Base-by-base conservation (phyloP, 2,329 filamentous ascomycete genomes). In the Aschersonia sp. region DNA sequence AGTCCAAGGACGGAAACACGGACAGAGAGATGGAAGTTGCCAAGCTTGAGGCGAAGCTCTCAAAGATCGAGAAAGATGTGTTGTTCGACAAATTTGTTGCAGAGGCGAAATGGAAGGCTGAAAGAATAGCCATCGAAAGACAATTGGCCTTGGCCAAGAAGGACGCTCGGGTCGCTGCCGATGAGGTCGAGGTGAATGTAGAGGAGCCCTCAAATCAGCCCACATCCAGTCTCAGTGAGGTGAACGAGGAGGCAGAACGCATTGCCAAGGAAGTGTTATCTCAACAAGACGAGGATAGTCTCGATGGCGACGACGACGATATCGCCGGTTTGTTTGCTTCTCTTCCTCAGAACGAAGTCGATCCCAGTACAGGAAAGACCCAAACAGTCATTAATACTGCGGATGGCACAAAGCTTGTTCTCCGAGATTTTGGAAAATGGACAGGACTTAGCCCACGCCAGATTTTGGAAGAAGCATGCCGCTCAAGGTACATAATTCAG, bases 361-460 rank as follows among this genome's bases (percentile, higher is more conserved):
- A 82, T 54, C 68, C 71, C 5, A 54, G 60, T 5, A 78, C 75
- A 7, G 78, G 78, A n/a, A 75, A 79, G 58, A 72, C 71, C 2
- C 71, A 64, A 39, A 81, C 70, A 0, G 72, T 75, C 41, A 67
- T 79, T 42, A 78, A 72, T 56, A 66, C 69, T 44, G 54, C 67
- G 47, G 63, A 76, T 53, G 73, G 78, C 2, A 60, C 68, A 5
- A 79, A 74, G 49, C 64, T 87, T 4, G 73, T 69, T 1, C 74
- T 94, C 45, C 74, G 85, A 42, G 84, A 96, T 57, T 96, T 97
- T 70, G 88, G 87, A 1, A 87, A 87, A 61, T 81, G 80, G 70
- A 76, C 77, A 11, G 89, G 90, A 6, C 65, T 94, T 32, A 85
- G 70, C 55, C 89, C 90, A 12, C 77, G 79, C 52, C 76, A 84